A percentile compares a stretch with the other conserved stretches of the same genome.
phyloP scores from a whole-genome alignment of 352 stramenopile species.

The Globisporangium radiosum region DNA sequence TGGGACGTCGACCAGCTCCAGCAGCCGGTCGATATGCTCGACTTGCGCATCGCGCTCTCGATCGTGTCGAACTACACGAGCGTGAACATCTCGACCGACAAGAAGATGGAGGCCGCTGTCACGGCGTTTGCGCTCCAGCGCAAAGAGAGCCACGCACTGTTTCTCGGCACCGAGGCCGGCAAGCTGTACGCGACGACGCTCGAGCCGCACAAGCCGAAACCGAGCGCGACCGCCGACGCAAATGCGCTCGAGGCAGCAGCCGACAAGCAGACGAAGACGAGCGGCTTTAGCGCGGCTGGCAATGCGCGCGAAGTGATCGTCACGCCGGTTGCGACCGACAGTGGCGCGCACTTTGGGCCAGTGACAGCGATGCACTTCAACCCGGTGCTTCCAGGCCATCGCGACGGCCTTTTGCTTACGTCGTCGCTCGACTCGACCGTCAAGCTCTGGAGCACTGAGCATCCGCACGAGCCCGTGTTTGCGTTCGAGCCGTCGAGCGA shows the following conservation, averaged over 20 bases:
- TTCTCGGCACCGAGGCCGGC: conserved; percentile 77
- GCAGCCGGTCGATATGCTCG: conserved; percentile 76
- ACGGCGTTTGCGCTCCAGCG: conserved; percentile 77
- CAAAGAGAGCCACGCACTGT: conserved; percentile 80
- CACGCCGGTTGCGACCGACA: conserved; percentile 44
- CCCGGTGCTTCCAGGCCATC: conserved; percentile 56
- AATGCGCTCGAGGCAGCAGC: not conserved
- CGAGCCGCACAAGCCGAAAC: conserved; percentile 55
- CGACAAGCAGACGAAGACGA: conserved; percentile 37
- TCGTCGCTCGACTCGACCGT: conserved; percentile 84
- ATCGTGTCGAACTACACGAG: conserved; percentile 73
- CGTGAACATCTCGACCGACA: conserved; percentile 53
- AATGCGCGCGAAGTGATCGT: conserved; percentile 63
- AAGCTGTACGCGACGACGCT: conserved; percentile 76
- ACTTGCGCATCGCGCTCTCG: conserved; percentile 73
- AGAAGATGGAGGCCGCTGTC: conserved; percentile 83
- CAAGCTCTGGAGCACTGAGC: conserved; percentile 83
- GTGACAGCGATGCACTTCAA: conserved; percentile 86
- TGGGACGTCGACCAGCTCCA: conserved; percentile 85
- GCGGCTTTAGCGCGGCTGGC: conserved; percentile 15
- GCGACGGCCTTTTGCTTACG: conserved; percentile 74
- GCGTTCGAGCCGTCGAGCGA: conserved; percentile 85
- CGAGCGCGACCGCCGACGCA: conserved; percentile 10
- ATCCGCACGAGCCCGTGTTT: conserved; percentile 56
- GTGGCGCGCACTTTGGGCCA: conserved; percentile 68